Base-by-base conservation (phyloP, 768 basidiomycete species). In the Amanita subjunquillea region DNA sequence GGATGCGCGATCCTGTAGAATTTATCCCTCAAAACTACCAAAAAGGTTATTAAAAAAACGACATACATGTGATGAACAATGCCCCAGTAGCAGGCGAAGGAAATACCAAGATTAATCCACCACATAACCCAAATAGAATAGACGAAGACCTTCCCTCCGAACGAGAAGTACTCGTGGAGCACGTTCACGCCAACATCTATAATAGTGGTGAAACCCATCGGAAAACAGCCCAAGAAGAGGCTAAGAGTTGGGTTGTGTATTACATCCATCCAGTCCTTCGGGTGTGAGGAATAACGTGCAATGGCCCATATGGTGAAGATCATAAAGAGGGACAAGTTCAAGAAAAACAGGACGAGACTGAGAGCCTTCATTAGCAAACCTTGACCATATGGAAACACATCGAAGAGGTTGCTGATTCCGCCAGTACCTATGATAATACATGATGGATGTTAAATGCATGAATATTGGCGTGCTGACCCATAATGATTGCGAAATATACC, bases 61-160 rank as follows among this genome's bases (percentile, higher is more conserved):
- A 70, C 81, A 50, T 54, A 87, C 87, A 90, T 88, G 48, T 77
- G 62, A 57, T 88, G 80, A 1, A 87, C 62, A 36, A 81, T 67
- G 6, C 78, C 75, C 68, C 83, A 82, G 51, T 75, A 79, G 58
- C 82, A 82, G 13, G 78, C 20, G 2, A 76, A 47, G 0, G 83
- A 80, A 17, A 83, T 38, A 0, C 65, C 64, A 0, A 75, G 68
- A 54, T 83, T 80, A 36, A 78, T 38, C 84, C 83, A 86, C 83
- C 85, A 87, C 17, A 80, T 56, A 0, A 60, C 76, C 77, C 82
- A 82, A 40, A 82, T 58, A 6, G 67, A 55, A 41, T 75, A 80
- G 1, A 82, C 59, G 60, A 82, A 78, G 0, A 53, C 43, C 12
- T 61, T 65, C 3, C 80, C 79, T 2, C 78, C 78, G 39, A 81